These are phyloP conservation scores for Coleophoma eucalyptorum DNA, from an alignment of 2,329 filamentous ascomycete genomes.

Conservation along the genomic window DNA sequence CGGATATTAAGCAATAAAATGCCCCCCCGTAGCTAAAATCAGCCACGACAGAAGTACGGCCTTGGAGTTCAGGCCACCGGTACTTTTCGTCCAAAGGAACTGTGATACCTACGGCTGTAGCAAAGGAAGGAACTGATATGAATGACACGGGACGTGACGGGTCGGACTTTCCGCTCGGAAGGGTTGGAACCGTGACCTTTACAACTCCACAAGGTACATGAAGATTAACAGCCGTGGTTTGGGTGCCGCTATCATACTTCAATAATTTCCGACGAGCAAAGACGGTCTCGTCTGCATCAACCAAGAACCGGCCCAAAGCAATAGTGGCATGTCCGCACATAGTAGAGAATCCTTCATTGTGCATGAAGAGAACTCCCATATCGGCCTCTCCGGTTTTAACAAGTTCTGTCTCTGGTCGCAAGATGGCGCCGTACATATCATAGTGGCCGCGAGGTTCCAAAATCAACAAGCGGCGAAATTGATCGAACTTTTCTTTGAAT, in stretches of 20 bases:
- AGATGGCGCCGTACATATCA: conserved; percentile 5
- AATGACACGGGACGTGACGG: background rate
- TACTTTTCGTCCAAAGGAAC: background rate
- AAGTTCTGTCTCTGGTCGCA: background rate
- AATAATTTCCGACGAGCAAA: background rate
- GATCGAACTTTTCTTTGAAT: background rate
- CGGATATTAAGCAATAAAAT: background rate
- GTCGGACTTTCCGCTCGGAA: background rate
- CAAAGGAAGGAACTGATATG: background rate
- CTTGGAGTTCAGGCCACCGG: background rate
- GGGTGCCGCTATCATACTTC: background rate
- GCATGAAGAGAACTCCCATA: conserved; percentile 3
- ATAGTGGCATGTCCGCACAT: conserved; percentile 5
- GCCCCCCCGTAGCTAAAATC: background rate
- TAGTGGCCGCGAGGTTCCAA: conserved; percentile 4
- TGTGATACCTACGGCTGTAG: background rate
- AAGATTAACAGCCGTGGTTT: background rate
- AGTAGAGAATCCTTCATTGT: conserved; percentile 1
- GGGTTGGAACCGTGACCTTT: background rate
- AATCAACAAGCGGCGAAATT: conserved; percentile 1
- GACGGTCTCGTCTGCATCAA: conserved; percentile 1
- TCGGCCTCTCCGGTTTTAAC: background rate
- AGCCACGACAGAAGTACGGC: background rate
- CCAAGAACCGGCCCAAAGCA: background rate
- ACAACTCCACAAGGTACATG: background rate